A percentile compares a stretch with the other conserved stretches of the same genome.
phyloP scores from a whole-genome alignment of 495 filamentous ascomycete genomes.

The Talaromyces liani region DNA sequence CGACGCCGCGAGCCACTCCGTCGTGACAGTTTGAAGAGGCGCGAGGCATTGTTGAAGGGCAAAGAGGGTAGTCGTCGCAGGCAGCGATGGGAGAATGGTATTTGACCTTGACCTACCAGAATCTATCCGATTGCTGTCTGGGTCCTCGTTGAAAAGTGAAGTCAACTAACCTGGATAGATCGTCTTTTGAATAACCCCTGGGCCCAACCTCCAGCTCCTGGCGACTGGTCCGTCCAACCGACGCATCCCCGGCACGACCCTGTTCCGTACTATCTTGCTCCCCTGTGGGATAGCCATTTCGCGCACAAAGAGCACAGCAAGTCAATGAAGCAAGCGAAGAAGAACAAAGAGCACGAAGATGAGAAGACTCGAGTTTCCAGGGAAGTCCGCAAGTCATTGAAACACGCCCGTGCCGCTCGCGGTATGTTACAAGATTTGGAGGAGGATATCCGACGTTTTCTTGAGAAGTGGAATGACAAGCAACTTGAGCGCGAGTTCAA shows the following conservation, averaged over 20 bases:
- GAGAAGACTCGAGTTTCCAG: slow-evolving; percentile 38
- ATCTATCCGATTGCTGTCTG: background rate
- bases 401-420: slow-evolving; percentile 60
- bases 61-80: slow-evolving; percentile 86
- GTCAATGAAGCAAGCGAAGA: slow-evolving; percentile 29
- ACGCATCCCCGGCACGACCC: slow-evolving; percentile 62
- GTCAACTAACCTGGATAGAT: slow-evolving; percentile 44
- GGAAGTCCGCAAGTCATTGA: slow-evolving; percentile 53
- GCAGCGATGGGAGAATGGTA: slow-evolving; percentile 95
- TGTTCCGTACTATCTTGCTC: slow-evolving; percentile 86
- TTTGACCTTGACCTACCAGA: slow-evolving; percentile 12
- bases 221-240: slow-evolving; percentile 74
- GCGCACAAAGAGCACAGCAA: slow-evolving; percentile 33
- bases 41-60: slow-evolving; percentile 80
- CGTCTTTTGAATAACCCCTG: slow-evolving; percentile 81
- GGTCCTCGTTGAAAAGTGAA: background rate
- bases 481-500: slow-evolving; percentile 35
- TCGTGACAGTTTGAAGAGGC: slow-evolving; percentile 55
- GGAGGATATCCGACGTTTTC: slow-evolving; percentile 53
- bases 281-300: slow-evolving; percentile 72
- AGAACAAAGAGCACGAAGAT: slow-evolving; percentile 25
- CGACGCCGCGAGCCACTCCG: slow-evolving; percentile 42
- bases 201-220: slow-evolving; percentile 68
- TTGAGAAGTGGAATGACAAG: slow-evolving; percentile 50
- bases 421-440: slow-evolving; percentile 60